These are phyloP conservation scores for Coniella lustricola DNA, from an alignment of 2,329 filamentous ascomycete genomes.

Conservation along the genomic window DNA sequence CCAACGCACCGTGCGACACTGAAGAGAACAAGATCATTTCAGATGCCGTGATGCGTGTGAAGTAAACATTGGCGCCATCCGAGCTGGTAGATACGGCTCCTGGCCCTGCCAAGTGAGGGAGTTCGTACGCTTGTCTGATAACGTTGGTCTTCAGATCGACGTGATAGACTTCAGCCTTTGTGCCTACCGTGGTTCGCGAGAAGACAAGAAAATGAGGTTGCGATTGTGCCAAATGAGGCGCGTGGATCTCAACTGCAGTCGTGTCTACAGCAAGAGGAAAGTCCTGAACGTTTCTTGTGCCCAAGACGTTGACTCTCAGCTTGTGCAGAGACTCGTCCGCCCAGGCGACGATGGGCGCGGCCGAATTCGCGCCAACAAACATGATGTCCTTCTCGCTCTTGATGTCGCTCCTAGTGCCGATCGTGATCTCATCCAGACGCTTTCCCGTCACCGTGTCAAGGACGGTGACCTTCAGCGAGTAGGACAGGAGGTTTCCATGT, in stretches of 20 bases:
- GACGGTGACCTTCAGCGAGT: slow-evolving; percentile 68
- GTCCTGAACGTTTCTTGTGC: slow-evolving; percentile 49
- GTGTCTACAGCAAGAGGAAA: slow-evolving; percentile 43
- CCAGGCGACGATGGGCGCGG: slow-evolving; percentile 70
- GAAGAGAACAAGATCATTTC: slow-evolving; percentile 72
- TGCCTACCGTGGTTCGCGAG: slow-evolving; percentile 59
- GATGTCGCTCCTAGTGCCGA: slow-evolving; percentile 71
- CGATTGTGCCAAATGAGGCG: slow-evolving; percentile 64
- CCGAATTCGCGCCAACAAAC: slow-evolving; percentile 69
- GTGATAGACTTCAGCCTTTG: slow-evolving; percentile 83
- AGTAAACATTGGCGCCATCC: slow-evolving; percentile 76
- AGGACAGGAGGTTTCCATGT: slow-evolving; percentile 61
- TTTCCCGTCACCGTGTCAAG: slow-evolving; percentile 68
- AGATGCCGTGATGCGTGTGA: slow-evolving; percentile 70
- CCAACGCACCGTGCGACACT: slow-evolving; percentile 66
- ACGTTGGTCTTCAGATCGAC: slow-evolving; percentile 63
- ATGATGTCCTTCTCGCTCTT: slow-evolving; percentile 57
- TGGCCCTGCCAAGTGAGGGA: slow-evolving; percentile 62
- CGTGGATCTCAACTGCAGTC: slow-evolving; percentile 58
- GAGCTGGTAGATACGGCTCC: slow-evolving; percentile 77
- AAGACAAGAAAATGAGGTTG: slow-evolving; percentile 81
- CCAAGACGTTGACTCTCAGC: slow-evolving; percentile 65
- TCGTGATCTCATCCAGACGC: slow-evolving; percentile 61
- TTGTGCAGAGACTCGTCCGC: slow-evolving; percentile 54
- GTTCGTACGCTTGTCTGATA: slow-evolving; percentile 70